Conservation (phyloP, 768 basidiomycete genomes). For the Rossbeevera mucosa region DNA sequence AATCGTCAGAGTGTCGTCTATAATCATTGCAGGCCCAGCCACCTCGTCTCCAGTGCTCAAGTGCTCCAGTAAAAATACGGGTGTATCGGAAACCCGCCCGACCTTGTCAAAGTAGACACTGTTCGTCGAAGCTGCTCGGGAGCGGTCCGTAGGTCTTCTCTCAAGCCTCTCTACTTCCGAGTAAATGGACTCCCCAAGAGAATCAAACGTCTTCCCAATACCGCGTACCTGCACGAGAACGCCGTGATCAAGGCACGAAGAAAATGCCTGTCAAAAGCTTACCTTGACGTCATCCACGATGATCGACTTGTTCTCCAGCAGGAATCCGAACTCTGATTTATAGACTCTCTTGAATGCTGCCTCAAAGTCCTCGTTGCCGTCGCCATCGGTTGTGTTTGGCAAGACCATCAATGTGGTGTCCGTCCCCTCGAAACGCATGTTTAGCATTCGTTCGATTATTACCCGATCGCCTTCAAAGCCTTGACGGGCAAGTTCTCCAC, state of each 20-base stretch:
- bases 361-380: conserved; percentile 68
- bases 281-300: conserved; percentile 93
- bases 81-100: conserved; percentile 73
- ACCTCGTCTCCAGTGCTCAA: conserved; percentile 68
- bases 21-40: conserved; percentile 87
- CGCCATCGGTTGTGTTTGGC: conserved; percentile 43
- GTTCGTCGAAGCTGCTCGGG: conserved; percentile 48
- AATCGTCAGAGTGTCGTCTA: conserved; percentile 94
- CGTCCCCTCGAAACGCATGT: conserved; percentile 91
- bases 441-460: conserved; percentile 74
- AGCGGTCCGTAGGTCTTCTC: conserved; percentile 34
- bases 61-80: conserved; percentile 68
- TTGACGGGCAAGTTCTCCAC: conserved; percentile 63
- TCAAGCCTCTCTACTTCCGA: conserved; percentile 59
- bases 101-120: conserved; percentile 81
- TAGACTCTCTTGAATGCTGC: conserved; percentile 76
- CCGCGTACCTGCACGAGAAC: conserved; percentile 60
- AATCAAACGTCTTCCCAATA: conserved; percentile 85
- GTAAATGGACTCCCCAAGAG: conserved; percentile 74
- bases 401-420: conserved; percentile 91
- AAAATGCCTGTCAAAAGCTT: neutral
- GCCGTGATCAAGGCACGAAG: neutral
- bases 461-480: conserved; percentile 78
- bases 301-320: conserved; percentile 76
- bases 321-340: conserved; percentile 87